A percentile compares a stretch with the other conserved stretches of the same genome.
These are phyloP conservation scores for Thelephora ganbajun DNA, from an alignment of 768 basidiomycete genomes.

Conservation along the genomic window DNA sequence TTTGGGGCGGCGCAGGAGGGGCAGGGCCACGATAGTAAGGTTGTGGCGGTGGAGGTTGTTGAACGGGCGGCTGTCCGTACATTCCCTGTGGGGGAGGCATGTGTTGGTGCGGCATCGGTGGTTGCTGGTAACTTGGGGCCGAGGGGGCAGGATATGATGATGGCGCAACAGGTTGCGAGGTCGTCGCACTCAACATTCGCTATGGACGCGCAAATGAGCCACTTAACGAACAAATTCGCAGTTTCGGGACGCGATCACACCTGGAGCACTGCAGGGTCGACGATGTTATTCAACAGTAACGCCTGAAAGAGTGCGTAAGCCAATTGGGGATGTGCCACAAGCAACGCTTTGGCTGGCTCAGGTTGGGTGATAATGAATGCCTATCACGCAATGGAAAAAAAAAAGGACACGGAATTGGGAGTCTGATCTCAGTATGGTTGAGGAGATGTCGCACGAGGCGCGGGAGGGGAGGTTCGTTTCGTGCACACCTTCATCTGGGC, in stretches of 20 bases:
- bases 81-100: slow-evolving; percentile 19
- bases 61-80: slow-evolving; percentile 17
- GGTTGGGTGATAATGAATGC: slow-evolving; percentile 86
- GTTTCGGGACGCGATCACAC: slow-evolving; percentile 22
- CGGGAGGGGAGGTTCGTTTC: slow-evolving; percentile 4
- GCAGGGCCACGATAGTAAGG: slow-evolving; percentile 17
- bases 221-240: not conserved
- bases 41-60: slow-evolving; percentile 19
- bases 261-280: slow-evolving; percentile 75
- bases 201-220: slow-evolving; percentile 4
- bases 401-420: not conserved
- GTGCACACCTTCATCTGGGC: slow-evolving; percentile 91
- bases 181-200: slow-evolving; percentile 38
- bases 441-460: not conserved
- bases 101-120: slow-evolving; percentile 12
- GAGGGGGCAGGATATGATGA: slow-evolving; percentile 4
- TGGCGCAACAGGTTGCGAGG: slow-evolving; percentile 13
- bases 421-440: not conserved
- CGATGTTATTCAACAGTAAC: slow-evolving; percentile 83
- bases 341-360: slow-evolving; percentile 71
- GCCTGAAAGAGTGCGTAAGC: slow-evolving; percentile 96
- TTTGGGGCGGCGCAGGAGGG: not conserved
- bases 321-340: slow-evolving; percentile 80
- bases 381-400: slow-evolving; percentile 25
- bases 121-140: slow-evolving; percentile 1